Conservation (phyloP, 2,329 filamentous ascomycete species). For the Hypoxylon sp. region DNA sequence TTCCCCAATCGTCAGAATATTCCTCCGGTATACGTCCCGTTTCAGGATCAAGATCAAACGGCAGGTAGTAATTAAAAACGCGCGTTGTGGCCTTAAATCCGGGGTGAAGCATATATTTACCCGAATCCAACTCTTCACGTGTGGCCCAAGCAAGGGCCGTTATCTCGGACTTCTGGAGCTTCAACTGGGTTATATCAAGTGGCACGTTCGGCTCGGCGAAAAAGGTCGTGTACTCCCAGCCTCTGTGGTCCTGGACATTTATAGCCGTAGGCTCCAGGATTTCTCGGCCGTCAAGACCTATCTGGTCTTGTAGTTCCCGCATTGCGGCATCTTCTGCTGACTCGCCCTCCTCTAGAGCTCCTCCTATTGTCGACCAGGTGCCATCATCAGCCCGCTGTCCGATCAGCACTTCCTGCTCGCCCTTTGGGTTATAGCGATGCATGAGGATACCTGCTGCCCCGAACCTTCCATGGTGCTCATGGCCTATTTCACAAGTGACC, state of each 20-base stretch:
- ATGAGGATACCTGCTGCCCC: constrained; percentile 24
- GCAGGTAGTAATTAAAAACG: background rate
- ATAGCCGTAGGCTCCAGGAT: background rate
- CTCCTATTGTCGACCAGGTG: constrained; percentile 17
- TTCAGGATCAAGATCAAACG: background rate
- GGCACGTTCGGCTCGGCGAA: background rate
- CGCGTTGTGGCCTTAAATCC: background rate
- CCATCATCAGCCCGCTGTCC: background rate
- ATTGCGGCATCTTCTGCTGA: background rate
- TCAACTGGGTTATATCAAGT: background rate
- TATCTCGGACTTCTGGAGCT: background rate
- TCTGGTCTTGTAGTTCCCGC: constrained; percentile 8
- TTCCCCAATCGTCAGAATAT: background rate
- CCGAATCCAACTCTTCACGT: background rate
- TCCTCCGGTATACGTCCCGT: background rate
- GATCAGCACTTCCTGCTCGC: constrained; percentile 28
- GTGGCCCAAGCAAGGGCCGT: background rate
- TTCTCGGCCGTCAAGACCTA: constrained; percentile 3
- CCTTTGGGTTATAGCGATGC: constrained; percentile 2
- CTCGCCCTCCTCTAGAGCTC: background rate
- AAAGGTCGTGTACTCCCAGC: constrained; percentile 13
- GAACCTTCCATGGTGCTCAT: background rate
- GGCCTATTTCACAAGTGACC: background rate
- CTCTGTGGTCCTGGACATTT: background rate
- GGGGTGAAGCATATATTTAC: background rate